Base-by-base conservation (phyloP, 2,329 filamentous ascomycete genomes). In the Xylariaceae sp. region DNA sequence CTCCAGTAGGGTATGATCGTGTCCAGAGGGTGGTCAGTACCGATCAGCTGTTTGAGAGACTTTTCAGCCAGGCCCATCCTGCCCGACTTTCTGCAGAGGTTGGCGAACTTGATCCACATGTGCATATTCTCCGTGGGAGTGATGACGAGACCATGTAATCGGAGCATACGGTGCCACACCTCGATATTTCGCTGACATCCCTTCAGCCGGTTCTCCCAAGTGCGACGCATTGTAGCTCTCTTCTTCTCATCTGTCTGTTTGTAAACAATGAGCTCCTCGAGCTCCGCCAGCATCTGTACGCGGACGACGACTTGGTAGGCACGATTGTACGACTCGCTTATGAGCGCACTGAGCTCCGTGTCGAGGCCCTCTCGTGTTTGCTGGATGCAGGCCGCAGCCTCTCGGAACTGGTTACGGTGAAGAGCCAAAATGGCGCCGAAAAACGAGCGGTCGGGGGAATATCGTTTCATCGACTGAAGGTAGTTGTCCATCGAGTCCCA, bases 71-170 rank as follows among this genome's bases (percentile, higher is more conserved):
- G 74, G 8, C 92, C 90, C 71, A 90, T 89, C 19, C 92, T 83
- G 37, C 87, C 84, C 28, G 90, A 94, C 60, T 98, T 99, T 51
- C 93, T 84, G 60, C 93, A 99, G 5, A 98, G 76, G 51, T 96
- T 98, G 51, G 92, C 86, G 57, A 95, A 98, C 57, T 98, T 99
- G 67, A 98, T 96, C 80, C 89, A 95, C 88, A 98, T 98, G 51
- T 94, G 85, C 69, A 94, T 87, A 52, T 95, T 95, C 57, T 99
- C 89, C 21, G 77, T 77, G 0, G 93, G 90, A 1, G 81, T 81
- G 40, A 96, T 90, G 38, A 99, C 92, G 32, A 99, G 70, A 14
- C 88, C 85, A 39, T 92, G 80, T 19, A 98, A 80, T 55, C 94
- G 92, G 35, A 99, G 77, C 87, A 96, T 96, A 39, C 92, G 79